phyloP scores from a whole-genome alignment of 371 early-diverging fungal genomes.

The Actinomortierella ambigua region DNA sequence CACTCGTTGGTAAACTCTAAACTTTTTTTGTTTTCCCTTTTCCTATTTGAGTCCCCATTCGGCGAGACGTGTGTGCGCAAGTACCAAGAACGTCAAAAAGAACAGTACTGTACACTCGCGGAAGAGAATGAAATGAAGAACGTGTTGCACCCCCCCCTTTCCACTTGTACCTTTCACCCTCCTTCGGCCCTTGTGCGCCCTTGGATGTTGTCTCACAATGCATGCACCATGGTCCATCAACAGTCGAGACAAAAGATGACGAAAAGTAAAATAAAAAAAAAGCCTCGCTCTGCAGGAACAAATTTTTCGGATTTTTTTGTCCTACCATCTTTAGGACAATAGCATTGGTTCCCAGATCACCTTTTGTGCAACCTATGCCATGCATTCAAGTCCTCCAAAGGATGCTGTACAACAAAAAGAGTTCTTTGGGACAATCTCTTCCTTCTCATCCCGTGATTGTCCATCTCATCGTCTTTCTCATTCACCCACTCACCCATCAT shows the following conservation, averaged over 20 bases:
- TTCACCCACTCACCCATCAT: no score
- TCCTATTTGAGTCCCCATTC: background rate
- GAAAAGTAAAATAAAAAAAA: background rate
- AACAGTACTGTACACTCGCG: background rate
- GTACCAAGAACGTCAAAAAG: background rate
- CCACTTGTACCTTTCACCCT: conserved; percentile 3
- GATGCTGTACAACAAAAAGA: no score
- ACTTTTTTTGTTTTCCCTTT: no score
- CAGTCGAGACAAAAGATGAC: background rate
- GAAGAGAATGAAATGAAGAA: conserved; percentile 8
- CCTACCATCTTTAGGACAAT: no score
- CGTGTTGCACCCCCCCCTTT: conserved; percentile 6
- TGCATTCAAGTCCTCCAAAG: no score
- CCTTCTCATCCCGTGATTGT: no score
- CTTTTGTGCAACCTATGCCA: no score
- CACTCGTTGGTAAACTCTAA: no score
- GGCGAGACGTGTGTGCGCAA: background rate
- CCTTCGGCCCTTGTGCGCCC: no score
- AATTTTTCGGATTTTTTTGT: background rate
- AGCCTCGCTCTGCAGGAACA: background rate
- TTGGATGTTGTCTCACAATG: conserved; percentile 6
- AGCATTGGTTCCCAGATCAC: no score
- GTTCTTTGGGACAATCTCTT: no score
- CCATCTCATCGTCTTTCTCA: no score
- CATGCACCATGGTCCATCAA: background rate